Conservation (phyloP, 2,329 filamentous ascomycete species). For the Cladophialophora chaetospira region DNA sequence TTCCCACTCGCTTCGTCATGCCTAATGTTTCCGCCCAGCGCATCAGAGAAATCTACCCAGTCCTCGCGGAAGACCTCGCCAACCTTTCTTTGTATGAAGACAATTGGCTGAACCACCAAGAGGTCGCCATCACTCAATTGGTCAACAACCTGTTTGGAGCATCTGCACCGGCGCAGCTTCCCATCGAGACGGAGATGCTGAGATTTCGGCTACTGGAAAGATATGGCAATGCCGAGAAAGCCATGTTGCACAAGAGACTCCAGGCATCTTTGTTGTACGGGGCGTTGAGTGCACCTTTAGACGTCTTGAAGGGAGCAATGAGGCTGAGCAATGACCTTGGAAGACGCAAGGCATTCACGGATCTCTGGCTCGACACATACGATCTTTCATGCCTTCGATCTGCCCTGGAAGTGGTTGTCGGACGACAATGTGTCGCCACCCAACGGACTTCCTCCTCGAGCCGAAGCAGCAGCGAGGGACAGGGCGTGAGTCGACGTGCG, state of each 20-base stretch:
- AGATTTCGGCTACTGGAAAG: conserved; percentile 53
- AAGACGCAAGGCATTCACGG: conserved; percentile 57
- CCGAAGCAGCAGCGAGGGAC: conserved; percentile 4
- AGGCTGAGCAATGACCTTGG: conserved; percentile 60
- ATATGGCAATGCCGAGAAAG: conserved; percentile 57
- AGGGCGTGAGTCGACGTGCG: conserved; percentile 17
- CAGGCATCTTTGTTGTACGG: conserved; percentile 62
- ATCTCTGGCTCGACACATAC: conserved; percentile 62
- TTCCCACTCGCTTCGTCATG: conserved; percentile 29
- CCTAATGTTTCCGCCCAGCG: conserved; percentile 21
- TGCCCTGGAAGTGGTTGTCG: conserved; percentile 61
- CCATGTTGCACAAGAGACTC: conserved; percentile 57
- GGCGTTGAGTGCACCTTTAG: conserved; percentile 57
- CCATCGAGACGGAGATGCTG: conserved; percentile 41
- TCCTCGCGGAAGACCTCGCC: conserved; percentile 56
- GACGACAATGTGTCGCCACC: conserved; percentile 43
- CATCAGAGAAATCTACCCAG: conserved; percentile 48
- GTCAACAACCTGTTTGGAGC: conserved; percentile 56
- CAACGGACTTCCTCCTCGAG: background rate
- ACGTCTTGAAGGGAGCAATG: conserved; percentile 46
- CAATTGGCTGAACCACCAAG: conserved; percentile 64
- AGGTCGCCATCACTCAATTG: conserved; percentile 62
- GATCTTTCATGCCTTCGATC: conserved; percentile 53
- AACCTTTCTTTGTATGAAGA: conserved; percentile 64
- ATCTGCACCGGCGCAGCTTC: conserved; percentile 31